Percentiles rank a stretch among this genome's conserved stretches.
These are phyloP conservation scores for Metschnikowia chrysomelidarum DNA, from an alignment of 805 yeast species.

Conservation along the genomic window DNA sequence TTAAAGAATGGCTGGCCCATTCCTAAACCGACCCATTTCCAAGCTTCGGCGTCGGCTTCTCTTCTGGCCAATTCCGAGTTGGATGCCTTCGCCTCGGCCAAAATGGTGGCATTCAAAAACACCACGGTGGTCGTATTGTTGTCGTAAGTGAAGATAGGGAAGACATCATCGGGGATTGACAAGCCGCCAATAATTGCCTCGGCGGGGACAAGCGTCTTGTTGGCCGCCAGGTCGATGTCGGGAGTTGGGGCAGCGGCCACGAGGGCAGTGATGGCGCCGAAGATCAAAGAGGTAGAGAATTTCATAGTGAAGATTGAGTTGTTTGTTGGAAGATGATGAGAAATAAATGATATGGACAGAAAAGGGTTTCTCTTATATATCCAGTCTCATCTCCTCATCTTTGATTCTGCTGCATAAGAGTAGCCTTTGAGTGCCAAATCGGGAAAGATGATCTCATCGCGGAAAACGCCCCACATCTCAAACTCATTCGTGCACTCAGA, in stretches of 20 bases:
- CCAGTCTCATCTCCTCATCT: no score
- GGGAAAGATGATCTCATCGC: no score
- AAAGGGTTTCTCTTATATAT: no score
- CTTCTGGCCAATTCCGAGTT: neutral
- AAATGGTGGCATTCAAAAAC: conserved; percentile 16
- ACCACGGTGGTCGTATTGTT: conserved; percentile 10
- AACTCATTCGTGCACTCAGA: no score
- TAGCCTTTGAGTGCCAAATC: no score
- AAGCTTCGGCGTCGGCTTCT: no score
- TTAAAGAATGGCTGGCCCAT: no score
- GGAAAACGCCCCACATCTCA: no score
- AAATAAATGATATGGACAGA: no score
- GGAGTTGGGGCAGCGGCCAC: conserved; percentile 10
- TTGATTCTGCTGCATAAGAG: no score
- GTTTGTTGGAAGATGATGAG: conserved; percentile 2
- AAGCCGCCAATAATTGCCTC: conserved; percentile 16
- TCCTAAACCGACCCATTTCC: no score
- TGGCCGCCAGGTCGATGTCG: neutral
- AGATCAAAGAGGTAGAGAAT: conserved; percentile 11
- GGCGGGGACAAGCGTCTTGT: conserved; percentile 8
- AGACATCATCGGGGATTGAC: conserved; percentile 12
- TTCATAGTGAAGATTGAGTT: conserved; percentile 9
- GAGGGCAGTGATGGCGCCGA: conserved; percentile 11
- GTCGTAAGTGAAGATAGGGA: conserved; percentile 12
- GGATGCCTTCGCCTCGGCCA: conserved; percentile 14